Percentiles rank a stretch among this genome's conserved stretches.
These are phyloP conservation scores for Colletotrichum spaethianum DNA, from an alignment of 2,329 filamentous ascomycete genomes.

Conservation along the genomic window DNA sequence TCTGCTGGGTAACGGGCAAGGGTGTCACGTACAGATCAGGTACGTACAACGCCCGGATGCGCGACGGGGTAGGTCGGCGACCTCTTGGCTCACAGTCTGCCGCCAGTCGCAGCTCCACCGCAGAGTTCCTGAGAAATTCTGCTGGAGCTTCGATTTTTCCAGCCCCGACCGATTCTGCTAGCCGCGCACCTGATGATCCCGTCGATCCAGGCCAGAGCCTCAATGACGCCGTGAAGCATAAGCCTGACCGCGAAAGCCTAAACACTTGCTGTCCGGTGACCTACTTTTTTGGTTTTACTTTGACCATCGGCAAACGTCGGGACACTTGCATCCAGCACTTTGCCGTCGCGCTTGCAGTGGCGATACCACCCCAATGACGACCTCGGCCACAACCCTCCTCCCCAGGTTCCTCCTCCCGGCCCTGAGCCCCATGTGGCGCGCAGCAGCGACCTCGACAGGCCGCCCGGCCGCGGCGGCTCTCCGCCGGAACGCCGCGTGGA, in stretches of 20 bases:
- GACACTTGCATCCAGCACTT: neutral
- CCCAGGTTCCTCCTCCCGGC: conserved; percentile 79
- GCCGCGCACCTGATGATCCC: conserved; percentile 31
- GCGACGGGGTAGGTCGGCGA: conserved; percentile 30
- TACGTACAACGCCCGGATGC: conserved; percentile 20
- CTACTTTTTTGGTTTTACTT: neutral
- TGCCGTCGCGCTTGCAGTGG: conserved; percentile 6
- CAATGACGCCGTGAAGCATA: conserved; percentile 39
- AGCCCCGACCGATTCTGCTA: conserved; percentile 29
- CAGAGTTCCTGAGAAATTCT: conserved; percentile 27
- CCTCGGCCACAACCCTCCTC: conserved; percentile 66
- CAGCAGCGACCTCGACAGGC: conserved; percentile 44
- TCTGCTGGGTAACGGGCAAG: neutral
- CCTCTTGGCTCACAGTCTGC: neutral
- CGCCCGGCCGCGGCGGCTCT: conserved; percentile 43
- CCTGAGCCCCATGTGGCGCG: conserved; percentile 69
- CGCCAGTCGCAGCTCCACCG: conserved; percentile 22
- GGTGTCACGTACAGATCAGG: neutral
- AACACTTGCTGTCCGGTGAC: conserved; percentile 28
- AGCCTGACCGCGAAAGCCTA: conserved; percentile 10
- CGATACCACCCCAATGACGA: conserved; percentile 54
- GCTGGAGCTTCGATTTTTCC: conserved; percentile 38
- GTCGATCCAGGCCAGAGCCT: conserved; percentile 28
- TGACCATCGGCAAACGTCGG: conserved; percentile 9
- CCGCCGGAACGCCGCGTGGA: conserved; percentile 41